Conservation (phyloP, 257 asterid species). For the Mitragyna speciosa region DNA sequence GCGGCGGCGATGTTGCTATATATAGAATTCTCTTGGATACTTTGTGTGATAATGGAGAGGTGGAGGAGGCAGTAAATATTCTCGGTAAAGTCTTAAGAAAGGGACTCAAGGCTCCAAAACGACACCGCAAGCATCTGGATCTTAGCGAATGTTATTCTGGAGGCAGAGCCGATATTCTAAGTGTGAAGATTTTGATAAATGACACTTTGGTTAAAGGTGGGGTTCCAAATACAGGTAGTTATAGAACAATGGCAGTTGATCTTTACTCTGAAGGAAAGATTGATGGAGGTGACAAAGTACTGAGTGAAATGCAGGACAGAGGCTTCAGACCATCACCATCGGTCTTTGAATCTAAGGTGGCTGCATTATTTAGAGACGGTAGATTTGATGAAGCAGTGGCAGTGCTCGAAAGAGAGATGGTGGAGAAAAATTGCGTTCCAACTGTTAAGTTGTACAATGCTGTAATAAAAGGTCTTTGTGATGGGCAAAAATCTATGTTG, state of each 20-base stretch:
- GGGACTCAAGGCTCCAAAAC: slow-evolving; percentile 78
- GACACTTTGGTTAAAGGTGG: slow-evolving; percentile 67
- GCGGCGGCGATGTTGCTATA: slow-evolving; percentile 69
- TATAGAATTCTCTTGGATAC: slow-evolving; percentile 72
- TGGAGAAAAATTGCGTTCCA: slow-evolving; percentile 54
- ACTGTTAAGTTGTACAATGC: slow-evolving; percentile 53
- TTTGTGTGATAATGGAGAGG: slow-evolving; percentile 68
- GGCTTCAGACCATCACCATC: slow-evolving; percentile 53
- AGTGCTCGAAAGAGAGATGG: slow-evolving; percentile 67
- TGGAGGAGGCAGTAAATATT: slow-evolving; percentile 64
- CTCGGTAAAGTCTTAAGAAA: slow-evolving; percentile 68
- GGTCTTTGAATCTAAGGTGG: slow-evolving; percentile 66
- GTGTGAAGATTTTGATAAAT: slow-evolving; percentile 54
- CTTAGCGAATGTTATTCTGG: slow-evolving; percentile 38
- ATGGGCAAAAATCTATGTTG: slow-evolving; percentile 33
- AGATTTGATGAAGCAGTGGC: slow-evolving; percentile 55
- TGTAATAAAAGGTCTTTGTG: slow-evolving; percentile 66
- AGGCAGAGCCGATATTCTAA: slow-evolving; percentile 28
- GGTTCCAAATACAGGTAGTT: slow-evolving; percentile 66
- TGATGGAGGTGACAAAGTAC: slow-evolving; percentile 57
- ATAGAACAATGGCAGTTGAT: slow-evolving; percentile 63
- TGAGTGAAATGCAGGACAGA: slow-evolving; percentile 53
- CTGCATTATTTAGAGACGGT: slow-evolving; percentile 46
- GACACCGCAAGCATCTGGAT: slow-evolving; percentile 50
- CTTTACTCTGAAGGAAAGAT: slow-evolving; percentile 68